Conservation (phyloP, 768 basidiomycete genomes). For the Cyclocybe aegerita region DNA sequence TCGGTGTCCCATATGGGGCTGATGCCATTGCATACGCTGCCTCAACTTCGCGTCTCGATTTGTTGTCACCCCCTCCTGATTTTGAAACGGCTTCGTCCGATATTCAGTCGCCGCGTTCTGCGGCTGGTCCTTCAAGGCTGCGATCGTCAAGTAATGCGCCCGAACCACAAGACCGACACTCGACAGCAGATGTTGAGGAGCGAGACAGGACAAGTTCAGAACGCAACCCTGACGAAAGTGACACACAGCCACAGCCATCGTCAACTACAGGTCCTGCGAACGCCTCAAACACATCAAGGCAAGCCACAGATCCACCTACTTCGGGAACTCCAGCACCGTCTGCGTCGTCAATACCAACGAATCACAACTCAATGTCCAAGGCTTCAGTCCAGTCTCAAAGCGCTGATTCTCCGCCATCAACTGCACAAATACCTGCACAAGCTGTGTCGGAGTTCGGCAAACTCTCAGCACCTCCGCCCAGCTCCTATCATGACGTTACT, state of each 20-base stretch:
- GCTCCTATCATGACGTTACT: slow-evolving; percentile 16
- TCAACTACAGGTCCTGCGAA: not conserved
- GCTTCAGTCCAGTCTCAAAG: not conserved
- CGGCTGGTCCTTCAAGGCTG: slow-evolving; percentile 25
- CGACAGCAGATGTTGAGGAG: not conserved
- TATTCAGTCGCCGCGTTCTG: slow-evolving; percentile 11
- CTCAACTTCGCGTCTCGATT: slow-evolving; percentile 42
- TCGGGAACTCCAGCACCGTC: not conserved
- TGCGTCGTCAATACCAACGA: slow-evolving; percentile 3
- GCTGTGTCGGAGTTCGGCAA: slow-evolving; percentile 14
- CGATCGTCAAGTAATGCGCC: slow-evolving; percentile 23
- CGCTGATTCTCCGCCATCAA: not conserved
- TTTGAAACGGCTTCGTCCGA: slow-evolving; percentile 37
- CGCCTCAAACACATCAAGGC: not conserved
- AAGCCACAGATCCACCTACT: not conserved
- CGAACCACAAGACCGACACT: slow-evolving; percentile 6
- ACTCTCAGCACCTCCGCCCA: slow-evolving; percentile 10
- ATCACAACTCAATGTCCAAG: not conserved
- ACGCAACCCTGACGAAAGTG: not conserved
- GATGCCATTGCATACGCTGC: slow-evolving; percentile 69
- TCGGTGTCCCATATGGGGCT: slow-evolving; percentile 74
- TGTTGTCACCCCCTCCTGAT: slow-evolving; percentile 50
- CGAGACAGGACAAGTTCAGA: not conserved
- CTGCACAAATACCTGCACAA: not conserved
- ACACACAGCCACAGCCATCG: slow-evolving; percentile 1